Conservation (phyloP, 768 basidiomycete species). For the Boletus tylopilopsis region DNA sequence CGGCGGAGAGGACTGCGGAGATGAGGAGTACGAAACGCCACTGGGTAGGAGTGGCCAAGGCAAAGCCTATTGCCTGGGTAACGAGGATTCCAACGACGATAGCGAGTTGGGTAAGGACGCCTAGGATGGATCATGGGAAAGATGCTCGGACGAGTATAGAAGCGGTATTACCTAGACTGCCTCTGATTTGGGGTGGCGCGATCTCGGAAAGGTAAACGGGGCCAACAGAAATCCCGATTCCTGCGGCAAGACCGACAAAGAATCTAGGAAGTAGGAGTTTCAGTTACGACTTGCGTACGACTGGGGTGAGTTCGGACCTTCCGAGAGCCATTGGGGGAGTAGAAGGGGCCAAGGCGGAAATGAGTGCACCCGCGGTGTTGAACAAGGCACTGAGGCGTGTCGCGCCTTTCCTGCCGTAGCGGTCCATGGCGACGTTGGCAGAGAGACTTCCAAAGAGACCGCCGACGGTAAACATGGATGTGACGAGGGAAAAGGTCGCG, state of each 20-base stretch:
- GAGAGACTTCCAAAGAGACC: slow-evolving; percentile 75
- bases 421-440: slow-evolving; percentile 67
- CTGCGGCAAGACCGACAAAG: slow-evolving; percentile 66
- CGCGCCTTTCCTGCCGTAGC: slow-evolving; percentile 67
- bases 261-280: slow-evolving; percentile 37
- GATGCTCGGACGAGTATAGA: neutral
- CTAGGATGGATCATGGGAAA: slow-evolving; percentile 31
- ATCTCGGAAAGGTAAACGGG: slow-evolving; percentile 87
- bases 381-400: slow-evolving; percentile 54
- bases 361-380: slow-evolving; percentile 51
- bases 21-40: slow-evolving; percentile 73
- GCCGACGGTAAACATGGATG: slow-evolving; percentile 82
- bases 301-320: slow-evolving; percentile 42
- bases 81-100: slow-evolving; percentile 85
- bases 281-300: neutral
- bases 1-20: slow-evolving; percentile 51
- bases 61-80: slow-evolving; percentile 76
- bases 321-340: slow-evolving; percentile 58
- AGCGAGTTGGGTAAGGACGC: slow-evolving; percentile 76
- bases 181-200: slow-evolving; percentile 71
- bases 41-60: slow-evolving; percentile 57
- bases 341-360: slow-evolving; percentile 65
- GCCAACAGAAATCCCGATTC: slow-evolving; percentile 71
- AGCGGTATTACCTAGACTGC: slow-evolving; percentile 56
- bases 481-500: slow-evolving; percentile 75